Evolutionary conservation across 2,329 filamentous ascomycete genomes (phyloP), one percentile per base, ranked within the genome.

Genomic region (Emergomyces pasteurianus): DNA sequence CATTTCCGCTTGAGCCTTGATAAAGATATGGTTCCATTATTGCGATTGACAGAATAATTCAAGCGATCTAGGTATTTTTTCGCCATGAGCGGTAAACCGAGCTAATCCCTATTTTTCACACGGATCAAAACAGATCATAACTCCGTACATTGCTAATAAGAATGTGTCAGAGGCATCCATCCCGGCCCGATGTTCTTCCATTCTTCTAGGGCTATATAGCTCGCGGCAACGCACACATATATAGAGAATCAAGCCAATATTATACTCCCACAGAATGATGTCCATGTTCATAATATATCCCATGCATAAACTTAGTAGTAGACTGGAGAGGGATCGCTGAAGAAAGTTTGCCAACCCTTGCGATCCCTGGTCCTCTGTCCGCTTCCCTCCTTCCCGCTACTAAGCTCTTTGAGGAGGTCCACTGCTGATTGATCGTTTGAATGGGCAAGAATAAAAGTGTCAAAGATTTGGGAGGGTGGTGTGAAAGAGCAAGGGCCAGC

Each of bases 401-500:
- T 46, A 31, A 57, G 55, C 40, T 57, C n/a, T 12, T 43, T 56
- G 18, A 14, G 6, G 26, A 26, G 53, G 18, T 21, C 53, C 53
- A 28, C 53, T 18, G 12, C 23, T 12, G 21, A n/a, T 40, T 42
- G n/a, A 4, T 43, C 12, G 21, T 58, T 42, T 50, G 28, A 28
- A 58, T 50, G 36, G 57, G 7, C 31, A 28, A 21, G 43, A 57
- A 31, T n/a, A 6, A 40, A 46, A 34, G 21, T 16, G 40, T 57
- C 23, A 23, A 28, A 38, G 42, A 57, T 40, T 46, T 43, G 54
- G 55, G 40, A 57, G 23, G 55, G 55, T 10, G 57, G 57, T 58
- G 57, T 58, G 57, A 58, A 38, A 38, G 43, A 36, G 23, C 57
- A 58, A 36, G 46, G 57, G 57, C 18, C n/a, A n/a, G 28, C 38